phyloP scores from a whole-genome alignment of 2,329 filamentous ascomycete genomes.

The Aspergillus floridensis region DNA sequence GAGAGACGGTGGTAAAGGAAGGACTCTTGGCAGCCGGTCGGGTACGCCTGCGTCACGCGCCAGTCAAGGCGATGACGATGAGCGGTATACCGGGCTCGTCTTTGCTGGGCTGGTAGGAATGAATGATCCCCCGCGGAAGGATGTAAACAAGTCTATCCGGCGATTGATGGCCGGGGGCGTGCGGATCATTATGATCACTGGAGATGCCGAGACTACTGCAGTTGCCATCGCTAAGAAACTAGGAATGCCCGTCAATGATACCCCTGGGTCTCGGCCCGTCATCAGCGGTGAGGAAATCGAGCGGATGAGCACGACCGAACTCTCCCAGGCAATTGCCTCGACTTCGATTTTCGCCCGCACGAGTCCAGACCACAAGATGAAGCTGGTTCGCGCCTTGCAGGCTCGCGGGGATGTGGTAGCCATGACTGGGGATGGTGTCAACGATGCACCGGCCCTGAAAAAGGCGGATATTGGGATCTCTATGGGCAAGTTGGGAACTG shows the following conservation, averaged over 20 bases:
- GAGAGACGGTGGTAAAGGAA: constrained; percentile 47
- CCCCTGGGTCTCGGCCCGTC: constrained; percentile 60
- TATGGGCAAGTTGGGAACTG: constrained; percentile 92
- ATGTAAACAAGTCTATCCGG: constrained; percentile 84
- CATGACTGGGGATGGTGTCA: constrained; percentile 98
- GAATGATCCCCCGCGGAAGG: constrained; percentile 91
- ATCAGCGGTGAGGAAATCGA: constrained; percentile 91
- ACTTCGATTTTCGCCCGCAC: constrained; percentile 96
- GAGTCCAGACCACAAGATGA: constrained; percentile 96
- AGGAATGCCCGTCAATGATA: constrained; percentile 77
- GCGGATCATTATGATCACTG: constrained; percentile 98
- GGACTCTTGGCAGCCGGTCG: constrained; percentile 54
- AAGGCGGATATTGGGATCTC: constrained; percentile 97
- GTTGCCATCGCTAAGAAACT: constrained; percentile 90
- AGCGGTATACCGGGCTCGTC: constrained; percentile 75
- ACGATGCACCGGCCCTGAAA: constrained; percentile 94
- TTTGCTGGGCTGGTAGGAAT: constrained; percentile 95
- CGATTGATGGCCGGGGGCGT: constrained; percentile 91
- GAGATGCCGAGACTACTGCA: constrained; percentile 91
- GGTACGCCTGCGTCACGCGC: constrained; percentile 41
- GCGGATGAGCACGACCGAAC: constrained; percentile 78
- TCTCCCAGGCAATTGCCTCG: constrained; percentile 78
- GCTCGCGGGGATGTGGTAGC: constrained; percentile 92
- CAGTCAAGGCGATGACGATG: constrained; percentile 56
- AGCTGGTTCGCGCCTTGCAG: constrained; percentile 89